Base-by-base conservation (phyloP, 2,329 filamentous ascomycete species). In the Rutstroemia sp. region DNA sequence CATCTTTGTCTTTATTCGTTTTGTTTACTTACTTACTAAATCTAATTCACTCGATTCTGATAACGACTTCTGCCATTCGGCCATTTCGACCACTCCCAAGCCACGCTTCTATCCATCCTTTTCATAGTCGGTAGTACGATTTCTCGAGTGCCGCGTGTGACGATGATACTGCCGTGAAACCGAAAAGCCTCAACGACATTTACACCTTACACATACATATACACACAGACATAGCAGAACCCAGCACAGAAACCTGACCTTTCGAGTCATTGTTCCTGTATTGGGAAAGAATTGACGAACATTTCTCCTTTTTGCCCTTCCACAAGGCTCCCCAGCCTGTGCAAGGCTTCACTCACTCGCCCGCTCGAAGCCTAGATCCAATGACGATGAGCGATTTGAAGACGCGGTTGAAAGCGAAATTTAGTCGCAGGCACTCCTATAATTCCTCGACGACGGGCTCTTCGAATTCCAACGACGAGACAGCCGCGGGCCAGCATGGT, bases 341-440 rank as follows among this genome's bases (percentile, higher is more conserved):
- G 42, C 17, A 19, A 19, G 39, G 16, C 8, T n/a, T 42, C 39
- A 19, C 19, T 42, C 39, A 19, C n/a, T 19, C 16, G 8, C 39
- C 19, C n/a, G n/a, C 16, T 42, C 39, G 16, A 42, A 17, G 5
- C 25, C 23, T 17, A 6, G 25, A 36, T 23, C 45, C 38, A 46
- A 57, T 57, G 49, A 51, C 49, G 36, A 57, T 57, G 34, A 50
- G 49, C 16, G 54, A 57, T 53, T 48, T 57, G 1, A 57, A 57
- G 52, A 51, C 38, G 19, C 39, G 54, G 47, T 48, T 57, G 36
- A 48, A 51, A 42, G 54, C 54, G 17, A 57, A 53, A 42, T 57
- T 57, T n/a, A 38, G 51, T n/a, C 54, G 54, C 21, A 52, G 54
- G 25, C 25, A 40, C 53, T 57, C 54, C 34, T 44, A 51, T 14